A percentile compares a stretch with the other conserved stretches of the same genome.
Conservation (phyloP, 192 early-diverging fungal genomes). For the Geranomyces variabilis region DNA sequence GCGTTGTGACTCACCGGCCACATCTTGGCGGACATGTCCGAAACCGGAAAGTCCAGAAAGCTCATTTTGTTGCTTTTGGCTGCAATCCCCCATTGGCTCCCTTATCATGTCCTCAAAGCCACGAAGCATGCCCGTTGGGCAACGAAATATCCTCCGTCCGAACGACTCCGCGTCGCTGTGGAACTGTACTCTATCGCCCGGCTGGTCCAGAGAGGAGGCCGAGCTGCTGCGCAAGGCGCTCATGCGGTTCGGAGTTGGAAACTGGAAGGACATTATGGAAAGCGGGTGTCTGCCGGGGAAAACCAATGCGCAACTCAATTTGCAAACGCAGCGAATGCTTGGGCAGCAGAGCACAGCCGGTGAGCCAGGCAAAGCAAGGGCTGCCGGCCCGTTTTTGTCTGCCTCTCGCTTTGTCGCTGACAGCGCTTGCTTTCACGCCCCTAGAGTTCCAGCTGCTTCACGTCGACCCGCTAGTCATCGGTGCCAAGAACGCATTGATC, state of each 20-base stretch:
- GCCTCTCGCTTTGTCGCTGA: too few species aligned
- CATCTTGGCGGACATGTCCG: too few species aligned
- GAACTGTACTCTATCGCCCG: constrained; percentile 92
- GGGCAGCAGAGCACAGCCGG: constrained; percentile 94
- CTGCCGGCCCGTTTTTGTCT: neutral
- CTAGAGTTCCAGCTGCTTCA: constrained; percentile 90
- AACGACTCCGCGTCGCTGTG: constrained; percentile 94
- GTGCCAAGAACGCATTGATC: constrained; percentile 82
- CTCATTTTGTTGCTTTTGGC: too few species aligned
- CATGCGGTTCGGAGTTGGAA: constrained; percentile 89
- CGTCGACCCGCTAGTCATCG: constrained; percentile 84
- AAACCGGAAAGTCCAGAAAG: too few species aligned
- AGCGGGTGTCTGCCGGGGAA: constrained; percentile 88
- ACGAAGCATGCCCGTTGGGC: constrained; percentile 86
- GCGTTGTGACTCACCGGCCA: too few species aligned
- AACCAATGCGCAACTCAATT: constrained; percentile 96
- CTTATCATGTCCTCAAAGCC: constrained; percentile 54
- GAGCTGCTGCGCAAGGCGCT: constrained; percentile 81
- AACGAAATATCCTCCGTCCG: constrained; percentile 86
- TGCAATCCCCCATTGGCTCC: too few species aligned
- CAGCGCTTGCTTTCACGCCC: neutral
- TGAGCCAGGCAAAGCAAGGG: constrained; percentile 31
- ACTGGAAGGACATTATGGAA: constrained; percentile 96
- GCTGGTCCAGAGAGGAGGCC: constrained; percentile 86
- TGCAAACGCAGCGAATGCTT: constrained; percentile 91